Evolutionary conservation across 129 eudicot species (phyloP), one percentile per base, ranked within the genome.

Genomic region (Escallonia herrerae): DNA sequence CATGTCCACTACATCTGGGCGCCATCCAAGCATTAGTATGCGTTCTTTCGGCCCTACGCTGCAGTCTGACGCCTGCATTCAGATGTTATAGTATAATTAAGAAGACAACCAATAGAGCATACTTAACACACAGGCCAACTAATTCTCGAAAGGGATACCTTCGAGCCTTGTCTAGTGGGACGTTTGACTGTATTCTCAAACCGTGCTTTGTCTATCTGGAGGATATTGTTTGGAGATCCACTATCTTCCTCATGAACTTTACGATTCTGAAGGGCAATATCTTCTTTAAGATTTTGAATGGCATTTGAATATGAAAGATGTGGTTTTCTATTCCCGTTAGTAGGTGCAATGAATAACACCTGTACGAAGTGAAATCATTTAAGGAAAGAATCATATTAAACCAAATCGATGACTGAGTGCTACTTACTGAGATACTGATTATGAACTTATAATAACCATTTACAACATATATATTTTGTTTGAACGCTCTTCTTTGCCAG

Each of bases 21-120:
- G 89, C 99, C 99, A 93, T 45, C 99, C 99, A 60, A 89, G 91
- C 84, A 93, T 49, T 57, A 93, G 70, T 80, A 93, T 80, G 76
- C 67, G 67, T 81, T 93, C 99, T 80, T 81, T 89, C 12, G 95
- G 99, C 64, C 95, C 99, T 64, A 68, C 67, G 68, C 67, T 76
- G 74, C 72, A 75, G 65, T 93, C 99, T 43, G 99, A 85, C 58
- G 91, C 90, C 99, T 93, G 72, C 70, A 74, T 56, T 60, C 62
- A 74, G 39, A 49, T 43, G 63, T 70, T 56, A 48, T 15, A 57
- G 48, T 43, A 48, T 50, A 44, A 66, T 4, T 60, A 7, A 39
- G 43, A 22, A 51, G 45, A 62, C 53, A 58, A 58, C 14, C n/a
- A 45, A 40, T n/a, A 49, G 53, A 13, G 62, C 54, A 58, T 22